These are phyloP conservation scores for Fusarium staphyleae DNA, from an alignment of 2,329 filamentous ascomycete genomes.

Conservation along the genomic window DNA sequence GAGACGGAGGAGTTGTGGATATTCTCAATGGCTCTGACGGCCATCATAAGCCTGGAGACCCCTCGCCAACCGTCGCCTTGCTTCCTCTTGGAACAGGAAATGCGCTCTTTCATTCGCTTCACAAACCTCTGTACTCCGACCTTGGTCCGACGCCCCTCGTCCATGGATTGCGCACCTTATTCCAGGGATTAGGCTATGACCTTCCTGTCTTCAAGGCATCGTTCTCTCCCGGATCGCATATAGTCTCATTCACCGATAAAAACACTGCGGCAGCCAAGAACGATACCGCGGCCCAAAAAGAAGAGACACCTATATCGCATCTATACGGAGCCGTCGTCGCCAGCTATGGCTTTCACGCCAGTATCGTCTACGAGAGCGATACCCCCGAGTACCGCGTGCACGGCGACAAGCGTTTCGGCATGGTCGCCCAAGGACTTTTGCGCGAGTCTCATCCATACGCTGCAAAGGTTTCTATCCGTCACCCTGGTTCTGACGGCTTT, in stretches of 20 bases:
- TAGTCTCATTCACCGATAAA: constrained; percentile 50
- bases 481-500: constrained; percentile 17
- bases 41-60: constrained; percentile 8
- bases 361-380: constrained; percentile 89
- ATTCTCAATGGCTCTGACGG: constrained; percentile 70
- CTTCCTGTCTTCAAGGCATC: constrained; percentile 69
- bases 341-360: constrained; percentile 89
- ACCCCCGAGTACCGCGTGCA: constrained; percentile 80
- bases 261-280: constrained; percentile 3
- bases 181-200: constrained; percentile 60
- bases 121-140: constrained; percentile 61
- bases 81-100: constrained; percentile 72
- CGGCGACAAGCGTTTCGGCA: constrained; percentile 79
- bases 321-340: constrained; percentile 83
- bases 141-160: constrained; percentile 52
- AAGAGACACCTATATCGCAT: constrained; percentile 46
- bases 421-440: constrained; percentile 83
- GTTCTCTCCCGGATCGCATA: constrained; percentile 65
- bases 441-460: constrained; percentile 58
- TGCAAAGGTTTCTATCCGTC: constrained; percentile 51
- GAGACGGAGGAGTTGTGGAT: constrained; percentile 87
- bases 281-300: constrained; percentile 30
- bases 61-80: constrained; percentile 56
- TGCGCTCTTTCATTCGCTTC: constrained; percentile 67
- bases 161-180: constrained; percentile 63